These are phyloP conservation scores for Heritiera littoralis DNA, from an alignment of 345 rosid genomes.

Conservation along the genomic window DNA sequence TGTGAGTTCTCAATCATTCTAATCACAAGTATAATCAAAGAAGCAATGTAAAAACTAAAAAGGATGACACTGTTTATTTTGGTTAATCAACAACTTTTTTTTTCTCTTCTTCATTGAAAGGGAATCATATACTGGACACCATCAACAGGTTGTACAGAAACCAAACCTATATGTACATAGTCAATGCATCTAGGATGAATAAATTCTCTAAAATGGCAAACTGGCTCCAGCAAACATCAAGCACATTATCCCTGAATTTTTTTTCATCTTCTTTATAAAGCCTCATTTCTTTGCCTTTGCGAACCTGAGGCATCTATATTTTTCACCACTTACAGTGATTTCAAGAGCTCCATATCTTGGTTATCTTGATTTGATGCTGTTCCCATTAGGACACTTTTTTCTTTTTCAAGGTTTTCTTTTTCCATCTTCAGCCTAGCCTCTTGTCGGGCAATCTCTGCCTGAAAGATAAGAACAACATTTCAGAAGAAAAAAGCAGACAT, in stretches of 20 bases:
- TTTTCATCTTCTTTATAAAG: background rate
- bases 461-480: background rate
- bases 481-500: background rate
- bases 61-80: background rate
- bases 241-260: background rate
- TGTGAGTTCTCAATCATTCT: background rate
- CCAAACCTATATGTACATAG: conserved; percentile 23
- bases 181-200: conserved; percentile 20
- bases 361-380: conserved; percentile 92
- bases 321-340: conserved; percentile 95
- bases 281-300: conserved; percentile 90
- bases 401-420: conserved; percentile 94
- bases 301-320: conserved; percentile 87
- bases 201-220: conserved; percentile 11
- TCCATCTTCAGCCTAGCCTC: conserved; percentile 96
- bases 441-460: conserved; percentile 93
- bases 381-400: conserved; percentile 97
- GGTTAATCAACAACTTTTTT: background rate
- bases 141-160: conserved; percentile 2
- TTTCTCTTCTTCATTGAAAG: conserved; percentile 19
- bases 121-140: background rate
- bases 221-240: background rate
- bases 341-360: conserved; percentile 92
- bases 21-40: background rate
- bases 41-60: background rate